Evolutionary conservation across 768 basidiomycete genomes (phyloP), one percentile per base, ranked within the genome.

Genomic region (Phaeolepiota aurea): DNA sequence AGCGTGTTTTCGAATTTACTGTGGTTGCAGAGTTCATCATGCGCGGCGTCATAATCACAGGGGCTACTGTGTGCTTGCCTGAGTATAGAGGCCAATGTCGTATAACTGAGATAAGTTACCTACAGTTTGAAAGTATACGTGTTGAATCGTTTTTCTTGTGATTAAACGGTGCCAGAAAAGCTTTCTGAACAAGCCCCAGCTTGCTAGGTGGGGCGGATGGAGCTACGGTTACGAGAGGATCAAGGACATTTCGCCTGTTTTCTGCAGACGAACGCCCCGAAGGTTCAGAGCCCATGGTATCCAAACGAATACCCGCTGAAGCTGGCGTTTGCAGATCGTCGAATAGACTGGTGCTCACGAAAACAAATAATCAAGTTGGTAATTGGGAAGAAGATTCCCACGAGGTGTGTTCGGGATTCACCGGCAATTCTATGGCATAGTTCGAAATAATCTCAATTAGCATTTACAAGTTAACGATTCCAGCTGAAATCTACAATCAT

Each of bases 1-100:
- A 51, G 32, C 57, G 62, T 32, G 66, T 58, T 31, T 74, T 64
- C 19, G 79, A 71, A n/a, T 79, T 74, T 3, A 76, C 74, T n/a
- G 79, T 79, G 2, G 83, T 71, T 4, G 83, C 73, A 15, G 77
- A 74, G 44, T 72, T 76, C 45, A 89, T 76, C 77, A 90, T 82
- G 42, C 79, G 71, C 16, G 89, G 88, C 2, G 87, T 90, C 87
- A 92, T 88, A 50, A 92, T 87, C 45, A 82, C 80, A 10, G 88
- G 88, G 11, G 88, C 88, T 57, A 92, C 89, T 81, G 54, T 37
- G 42, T 34, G 13, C 43, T 40, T 12, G 21, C 40, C 37, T 15
- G 42, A 37, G 36, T 37, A 32, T 41, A 35, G 42, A 31, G 41
- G 44, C 32, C 30, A 25, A 13, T 14, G 32, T 32, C 23, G 38